Evolutionary conservation across 2,329 filamentous ascomycete species (phyloP), one percentile per base, ranked within the genome.

Genomic region (Ceratocystis harringtonii): DNA sequence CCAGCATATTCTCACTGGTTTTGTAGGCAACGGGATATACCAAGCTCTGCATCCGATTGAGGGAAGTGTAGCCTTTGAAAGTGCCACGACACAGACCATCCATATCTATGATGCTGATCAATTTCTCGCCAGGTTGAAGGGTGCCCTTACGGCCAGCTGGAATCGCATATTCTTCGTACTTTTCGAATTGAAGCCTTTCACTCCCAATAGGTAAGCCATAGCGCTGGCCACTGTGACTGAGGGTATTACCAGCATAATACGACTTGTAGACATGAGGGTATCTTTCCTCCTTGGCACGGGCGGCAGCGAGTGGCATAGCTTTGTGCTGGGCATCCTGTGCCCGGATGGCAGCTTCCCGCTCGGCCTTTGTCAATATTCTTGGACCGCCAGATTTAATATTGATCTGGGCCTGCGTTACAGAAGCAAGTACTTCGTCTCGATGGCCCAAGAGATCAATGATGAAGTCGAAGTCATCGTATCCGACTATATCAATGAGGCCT

Each of bases 31-130:
- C 90, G 0, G 91, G 91, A 71, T 96, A 96, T 0, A 97, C 89
- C 61, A 99, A 79, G 73, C 92, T 97, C 77, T 99, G 94, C 95
- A 99, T 99, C 32, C 95, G 87, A 72, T 99, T 99, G 67, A 99
- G 81, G 2, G 88, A 78, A 75, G 92, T 92, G 79, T 99, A 99
- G 0, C 92, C 92, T 72, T 87, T 89, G 78, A 99, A 99, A 0
- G 94, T 99, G n/a, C 83, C 84, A 68, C 84, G 83, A 71, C 94
- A 99, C 32, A 99, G 80, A 0, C 89, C 90, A 74, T 99, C 94
- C 78, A 99, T 81, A 2, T 91, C 88, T 5, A 81, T 78, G 67
- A 99, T 92, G 41, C 85, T 78, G 22, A 99, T 78, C 15, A 97
- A 81, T 71, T 84, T 90, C 71, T 89, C 88, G 3, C 87, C 85